These are phyloP conservation scores for Trichoderma sp. DNA, from an alignment of 2,329 filamentous ascomycete species.

Conservation along the genomic window DNA sequence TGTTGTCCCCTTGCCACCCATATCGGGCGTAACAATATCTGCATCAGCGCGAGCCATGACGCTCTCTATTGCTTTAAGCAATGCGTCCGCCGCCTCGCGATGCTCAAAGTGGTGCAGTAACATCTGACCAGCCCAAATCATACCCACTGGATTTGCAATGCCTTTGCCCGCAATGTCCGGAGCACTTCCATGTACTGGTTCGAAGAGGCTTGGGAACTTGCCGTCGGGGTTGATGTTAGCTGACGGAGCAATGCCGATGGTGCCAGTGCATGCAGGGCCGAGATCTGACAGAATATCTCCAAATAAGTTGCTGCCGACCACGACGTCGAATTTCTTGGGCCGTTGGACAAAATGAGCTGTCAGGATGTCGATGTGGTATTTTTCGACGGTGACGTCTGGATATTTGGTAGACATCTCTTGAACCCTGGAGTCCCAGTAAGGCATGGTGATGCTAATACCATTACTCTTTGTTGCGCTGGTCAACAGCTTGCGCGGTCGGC, in stretches of 20 bases:
- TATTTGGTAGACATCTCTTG: slow-evolving; percentile 53
- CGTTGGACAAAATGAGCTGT: slow-evolving; percentile 64
- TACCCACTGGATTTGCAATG: slow-evolving; percentile 64
- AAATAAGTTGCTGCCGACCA: slow-evolving; percentile 64
- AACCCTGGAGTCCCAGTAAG: slow-evolving; percentile 66
- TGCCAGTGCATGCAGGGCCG: slow-evolving; percentile 68
- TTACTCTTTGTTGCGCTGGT: slow-evolving; percentile 69
- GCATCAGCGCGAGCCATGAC: slow-evolving; percentile 54
- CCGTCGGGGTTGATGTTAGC: slow-evolving; percentile 55
- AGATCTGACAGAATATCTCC: slow-evolving; percentile 72
- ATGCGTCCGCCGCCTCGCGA: slow-evolving; percentile 47
- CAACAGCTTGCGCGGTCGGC: slow-evolving; percentile 58
- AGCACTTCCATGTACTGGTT: slow-evolving; percentile 70
- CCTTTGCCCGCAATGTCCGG: slow-evolving; percentile 73
- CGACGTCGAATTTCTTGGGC: slow-evolving; percentile 61
- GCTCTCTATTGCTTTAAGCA: slow-evolving; percentile 62
- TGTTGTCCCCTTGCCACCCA: slow-evolving; percentile 34
- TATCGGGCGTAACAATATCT: slow-evolving; percentile 34
- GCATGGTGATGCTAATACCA: slow-evolving; percentile 67
- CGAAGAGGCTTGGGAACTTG: slow-evolving; percentile 57
- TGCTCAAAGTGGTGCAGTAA: slow-evolving; percentile 38
- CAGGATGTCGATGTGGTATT: slow-evolving; percentile 69
- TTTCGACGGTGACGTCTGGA: slow-evolving; percentile 60
- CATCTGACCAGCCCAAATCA: slow-evolving; percentile 63
- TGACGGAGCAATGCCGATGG: slow-evolving; percentile 72